phyloP scores from a whole-genome alignment of 495 filamentous ascomycete species.

The Pseudevernia furfuracea region DNA sequence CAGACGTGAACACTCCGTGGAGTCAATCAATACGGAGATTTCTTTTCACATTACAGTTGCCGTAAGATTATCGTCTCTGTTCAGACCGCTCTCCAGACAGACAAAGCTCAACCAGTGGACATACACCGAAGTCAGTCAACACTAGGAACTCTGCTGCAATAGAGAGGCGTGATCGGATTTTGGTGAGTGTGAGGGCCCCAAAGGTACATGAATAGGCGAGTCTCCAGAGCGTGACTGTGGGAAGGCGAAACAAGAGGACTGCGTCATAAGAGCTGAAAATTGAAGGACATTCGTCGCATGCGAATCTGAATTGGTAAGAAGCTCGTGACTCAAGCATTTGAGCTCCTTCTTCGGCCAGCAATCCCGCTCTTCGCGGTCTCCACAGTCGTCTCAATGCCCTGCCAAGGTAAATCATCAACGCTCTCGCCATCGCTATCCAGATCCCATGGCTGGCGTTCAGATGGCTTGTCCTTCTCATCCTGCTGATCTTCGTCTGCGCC shows the following conservation, averaged over 20 bases:
- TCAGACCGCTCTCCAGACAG: background rate
- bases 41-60: constrained; percentile 2
- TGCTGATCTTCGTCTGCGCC: constrained; percentile 6
- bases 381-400: constrained; percentile 46
- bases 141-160: constrained; percentile 13
- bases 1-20: constrained; percentile 18
- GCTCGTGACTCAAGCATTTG: constrained; percentile 1
- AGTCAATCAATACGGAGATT: constrained; percentile 21
- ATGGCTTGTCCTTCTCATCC: constrained; percentile 1
- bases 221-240: background rate
- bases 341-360: constrained; percentile 12
- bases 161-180: background rate
- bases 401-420: constrained; percentile 41
- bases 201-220: background rate
- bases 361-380: constrained; percentile 34
- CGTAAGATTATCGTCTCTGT: background rate
- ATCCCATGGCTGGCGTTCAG: constrained; percentile 20
- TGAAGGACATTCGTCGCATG: background rate
- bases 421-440: constrained; percentile 25
- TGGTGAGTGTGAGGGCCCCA: background rate
- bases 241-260: background rate
- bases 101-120: constrained; percentile 19
- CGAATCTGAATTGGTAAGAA: background rate
- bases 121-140: constrained; percentile 25
- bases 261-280: background rate